Conservation (phyloP, 1,284 basidiomycete genomes). For the Fomes fomentarius region DNA sequence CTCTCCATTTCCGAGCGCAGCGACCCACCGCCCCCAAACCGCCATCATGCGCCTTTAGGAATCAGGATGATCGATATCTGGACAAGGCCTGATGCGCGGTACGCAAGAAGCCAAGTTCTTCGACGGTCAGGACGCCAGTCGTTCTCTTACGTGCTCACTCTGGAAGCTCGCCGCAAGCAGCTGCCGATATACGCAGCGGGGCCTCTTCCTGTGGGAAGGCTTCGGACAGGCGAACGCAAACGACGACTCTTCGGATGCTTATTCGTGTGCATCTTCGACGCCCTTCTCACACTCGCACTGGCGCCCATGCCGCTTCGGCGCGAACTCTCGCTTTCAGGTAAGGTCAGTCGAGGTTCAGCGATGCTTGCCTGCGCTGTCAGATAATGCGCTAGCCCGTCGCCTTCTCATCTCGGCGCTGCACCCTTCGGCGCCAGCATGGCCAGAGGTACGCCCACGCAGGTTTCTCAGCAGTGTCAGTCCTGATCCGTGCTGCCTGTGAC, state of each 20-base stretch:
- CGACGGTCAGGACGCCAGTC: background rate
- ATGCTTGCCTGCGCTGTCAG: background rate
- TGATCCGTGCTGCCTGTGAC: background rate
- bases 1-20: background rate
- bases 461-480: background rate
- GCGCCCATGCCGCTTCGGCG: background rate
- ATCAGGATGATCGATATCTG: too few species aligned
- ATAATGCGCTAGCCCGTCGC: background rate
- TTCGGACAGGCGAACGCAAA: background rate
- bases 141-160: background rate
- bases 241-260: conserved; percentile 1
- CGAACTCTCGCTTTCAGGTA: background rate
- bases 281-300: background rate
- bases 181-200: background rate
- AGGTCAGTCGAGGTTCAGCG: too few species aligned
- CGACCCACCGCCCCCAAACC: background rate
- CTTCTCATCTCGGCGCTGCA: background rate
- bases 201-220: background rate
- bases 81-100: background rate
- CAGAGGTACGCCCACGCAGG: conserved; percentile 1
- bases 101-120: background rate
- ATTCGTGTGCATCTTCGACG: background rate
- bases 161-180: background rate
- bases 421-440: background rate
- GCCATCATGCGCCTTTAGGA: background rate